phyloP scores from a whole-genome alignment of 1,139 yeast genomes.

The Arxiozyma slooffiae region DNA sequence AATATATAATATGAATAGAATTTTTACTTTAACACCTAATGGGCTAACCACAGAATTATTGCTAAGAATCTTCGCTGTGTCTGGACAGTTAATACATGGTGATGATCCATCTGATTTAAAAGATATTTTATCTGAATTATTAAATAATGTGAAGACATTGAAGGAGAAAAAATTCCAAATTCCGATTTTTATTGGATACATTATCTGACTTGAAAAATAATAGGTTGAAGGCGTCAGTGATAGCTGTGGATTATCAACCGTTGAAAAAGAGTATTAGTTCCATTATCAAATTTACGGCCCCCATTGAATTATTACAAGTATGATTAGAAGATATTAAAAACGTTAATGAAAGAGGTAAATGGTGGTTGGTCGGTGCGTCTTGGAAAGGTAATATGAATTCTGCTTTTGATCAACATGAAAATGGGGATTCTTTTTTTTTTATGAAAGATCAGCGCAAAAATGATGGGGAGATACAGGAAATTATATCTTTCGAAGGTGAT shows the following conservation, averaged over 20 bases:
- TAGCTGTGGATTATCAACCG: constrained; percentile 29
- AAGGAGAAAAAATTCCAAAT: constrained; percentile 49
- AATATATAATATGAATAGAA: constrained; percentile 62
- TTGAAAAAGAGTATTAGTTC: constrained; percentile 57
- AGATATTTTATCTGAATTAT: constrained; percentile 57
- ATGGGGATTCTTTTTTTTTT: constrained; percentile 5
- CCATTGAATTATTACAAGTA: constrained; percentile 74
- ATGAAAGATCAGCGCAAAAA: constrained; percentile 28
- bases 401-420: constrained; percentile 24
- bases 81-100: constrained; percentile 77
- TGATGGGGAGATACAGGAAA: constrained; percentile 13
- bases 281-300: constrained; percentile 33
- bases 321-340: constrained; percentile 71
- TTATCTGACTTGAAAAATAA: constrained; percentile 80
- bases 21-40: constrained; percentile 47
- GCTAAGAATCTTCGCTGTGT: constrained; percentile 56
- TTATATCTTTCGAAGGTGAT: constrained; percentile 32
- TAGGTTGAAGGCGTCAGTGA: constrained; percentile 43
- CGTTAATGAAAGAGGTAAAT: constrained; percentile 73
- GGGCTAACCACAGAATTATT: constrained; percentile 73
- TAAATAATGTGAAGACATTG: constrained; percentile 37
- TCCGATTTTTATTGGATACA: constrained; percentile 76
- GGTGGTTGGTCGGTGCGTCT: constrained; percentile 99
- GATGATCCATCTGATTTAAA: constrained; percentile 85
- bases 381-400: constrained; percentile 58